Evolutionary conservation across 1,284 basidiomycete genomes (phyloP).

Genomic region (Trametes polyzona): DNA sequence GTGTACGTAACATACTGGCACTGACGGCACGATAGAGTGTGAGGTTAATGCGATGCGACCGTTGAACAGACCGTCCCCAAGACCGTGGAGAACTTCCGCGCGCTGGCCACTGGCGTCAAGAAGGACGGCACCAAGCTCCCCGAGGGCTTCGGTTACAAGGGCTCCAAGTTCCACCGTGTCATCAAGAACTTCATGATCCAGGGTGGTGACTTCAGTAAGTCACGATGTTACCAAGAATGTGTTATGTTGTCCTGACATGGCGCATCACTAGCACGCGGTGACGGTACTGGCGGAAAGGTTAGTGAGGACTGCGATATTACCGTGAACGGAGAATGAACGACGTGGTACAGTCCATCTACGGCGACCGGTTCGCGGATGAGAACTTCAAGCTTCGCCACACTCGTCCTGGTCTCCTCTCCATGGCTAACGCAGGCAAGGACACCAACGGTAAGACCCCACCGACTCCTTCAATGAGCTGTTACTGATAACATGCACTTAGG

Average conservation of each 20-base stretch:
- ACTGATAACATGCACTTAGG: slow-evolving; percentile 44
- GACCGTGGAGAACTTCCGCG: slow-evolving; percentile 75
- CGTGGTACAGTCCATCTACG: slow-evolving; percentile 53
- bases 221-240: too few relatives aligned
- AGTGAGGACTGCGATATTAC: slow-evolving; percentile 1
- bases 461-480: neutral
- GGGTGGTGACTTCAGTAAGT: slow-evolving; percentile 72
- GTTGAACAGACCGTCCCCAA: slow-evolving; percentile 74
- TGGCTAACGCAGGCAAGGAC: slow-evolving; percentile 92
- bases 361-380: slow-evolving; percentile 63
- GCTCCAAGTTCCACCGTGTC: slow-evolving; percentile 71
- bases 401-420: slow-evolving; percentile 83
- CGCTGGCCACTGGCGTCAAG: slow-evolving; percentile 72
- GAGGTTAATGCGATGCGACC: slow-evolving; percentile 22
- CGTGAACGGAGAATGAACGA: neutral
- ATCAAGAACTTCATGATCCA: slow-evolving; percentile 77
- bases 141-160: slow-evolving; percentile 72
- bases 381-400: slow-evolving; percentile 96
- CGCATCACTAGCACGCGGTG: slow-evolving; percentile 46
- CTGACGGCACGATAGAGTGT: too few relatives aligned
- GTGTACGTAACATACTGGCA: slow-evolving; percentile 39
- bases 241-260: neutral
- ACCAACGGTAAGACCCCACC: slow-evolving; percentile 67
- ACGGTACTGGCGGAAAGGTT: slow-evolving; percentile 64
- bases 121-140: slow-evolving; percentile 80